These are phyloP conservation scores for Eucalyptus cloeziana DNA, from an alignment of 345 rosid genomes.

Conservation along the genomic window DNA sequence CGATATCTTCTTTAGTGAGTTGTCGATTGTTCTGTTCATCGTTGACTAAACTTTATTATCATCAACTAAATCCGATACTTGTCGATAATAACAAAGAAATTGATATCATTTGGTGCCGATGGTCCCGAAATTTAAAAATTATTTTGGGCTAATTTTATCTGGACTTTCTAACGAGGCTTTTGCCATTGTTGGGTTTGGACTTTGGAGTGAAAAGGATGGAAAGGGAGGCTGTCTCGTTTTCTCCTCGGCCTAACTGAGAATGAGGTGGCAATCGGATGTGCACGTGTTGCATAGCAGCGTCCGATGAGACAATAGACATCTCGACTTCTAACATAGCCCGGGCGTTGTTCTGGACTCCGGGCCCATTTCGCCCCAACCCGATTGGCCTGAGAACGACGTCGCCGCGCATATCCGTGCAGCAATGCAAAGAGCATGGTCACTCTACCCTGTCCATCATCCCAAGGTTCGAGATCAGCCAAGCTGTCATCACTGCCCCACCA, in stretches of 20 bases:
- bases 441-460: fast-evolving
- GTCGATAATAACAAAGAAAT: not conserved
- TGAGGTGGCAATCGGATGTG: not conserved
- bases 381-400: not conserved
- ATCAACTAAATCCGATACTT: not conserved
- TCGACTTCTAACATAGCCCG: too few relatives aligned
- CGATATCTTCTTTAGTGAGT: not conserved
- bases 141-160: not conserved
- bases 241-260: not conserved
- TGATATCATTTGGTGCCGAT: not conserved
- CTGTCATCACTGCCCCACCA: not conserved
- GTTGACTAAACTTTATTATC: not conserved
- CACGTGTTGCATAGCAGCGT: not conserved
- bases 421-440: not conserved
- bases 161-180: not conserved
- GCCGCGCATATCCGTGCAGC: not conserved
- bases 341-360: not conserved
- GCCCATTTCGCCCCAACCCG: not conserved
- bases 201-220: not conserved
- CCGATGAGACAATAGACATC: too few relatives aligned
- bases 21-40: not conserved
- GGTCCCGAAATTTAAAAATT: too few relatives aligned
- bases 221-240: not conserved
- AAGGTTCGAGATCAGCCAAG: not conserved
- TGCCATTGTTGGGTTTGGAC: not conserved